Base-by-base conservation (phyloP, 2,329 filamentous ascomycete species). In the Xylariaceae sp. region DNA sequence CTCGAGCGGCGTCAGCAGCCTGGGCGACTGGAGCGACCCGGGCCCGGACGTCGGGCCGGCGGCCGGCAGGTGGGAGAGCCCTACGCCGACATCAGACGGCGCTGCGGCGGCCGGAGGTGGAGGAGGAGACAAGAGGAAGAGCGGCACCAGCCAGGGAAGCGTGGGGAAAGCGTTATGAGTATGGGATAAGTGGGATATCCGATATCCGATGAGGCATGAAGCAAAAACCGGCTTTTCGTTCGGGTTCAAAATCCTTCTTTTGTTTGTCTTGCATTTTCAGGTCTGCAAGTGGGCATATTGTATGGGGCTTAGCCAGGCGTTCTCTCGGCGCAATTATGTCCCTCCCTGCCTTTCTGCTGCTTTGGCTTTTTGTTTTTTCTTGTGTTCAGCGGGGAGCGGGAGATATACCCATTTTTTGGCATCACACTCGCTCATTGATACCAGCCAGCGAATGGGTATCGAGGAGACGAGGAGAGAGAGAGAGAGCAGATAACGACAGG, bases 31-130 rank as follows among this genome's bases (percentile, higher is more conserved):
- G 69, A 68, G 66, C 34, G 71, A 73, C 35, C 70, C 71, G 0
- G 71, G 70, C 0, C 70, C 70, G 3, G 71, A 75, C 40, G 59
- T 75, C 1, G 70, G 70, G 0, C 61, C 64, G 0, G 58, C 49
- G 3, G 52, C 47, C 17, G 39, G 36, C 27, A 41, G 58, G 31
- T 49, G 51, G 49, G 54, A 55, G 29, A 53, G 53, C 22, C 46
- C 46, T 10, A 45, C 38, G 33, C 47, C 38, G 25, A n/a, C n/a
- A n/a, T n/a, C n/a, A n/a, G n/a, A n/a, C n/a, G n/a, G n/a, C n/a
- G n/a, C n/a, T n/a, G 45, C 44, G 26, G 42, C 38, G 24, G 34
- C 30, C n/a, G 11, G 42, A 12, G 44, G 39, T 10, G 29, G 16
- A n/a, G 31, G 28, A 12, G 36, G 37, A 3, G 43, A 45, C 19